A percentile compares a stretch with the other conserved stretches of the same genome.
These are phyloP conservation scores for Calonectria fujianensis DNA, from an alignment of 2,329 filamentous ascomycete genomes.

Conservation along the genomic window DNA sequence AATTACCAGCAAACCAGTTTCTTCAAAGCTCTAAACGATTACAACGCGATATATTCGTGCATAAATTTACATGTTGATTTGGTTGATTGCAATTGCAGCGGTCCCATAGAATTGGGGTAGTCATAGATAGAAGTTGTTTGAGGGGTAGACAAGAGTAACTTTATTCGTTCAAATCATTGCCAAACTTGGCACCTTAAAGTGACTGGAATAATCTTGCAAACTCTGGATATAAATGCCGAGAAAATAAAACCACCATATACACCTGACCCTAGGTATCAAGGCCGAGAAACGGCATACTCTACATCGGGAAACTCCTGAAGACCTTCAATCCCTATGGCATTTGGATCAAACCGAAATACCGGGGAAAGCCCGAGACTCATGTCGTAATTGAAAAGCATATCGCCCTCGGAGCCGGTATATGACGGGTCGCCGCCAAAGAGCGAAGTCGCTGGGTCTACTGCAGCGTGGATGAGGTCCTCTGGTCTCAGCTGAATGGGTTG, in stretches of 20 bases:
- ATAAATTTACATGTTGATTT: neutral
- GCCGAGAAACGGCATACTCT: slow-evolving; percentile 12
- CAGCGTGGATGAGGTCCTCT: slow-evolving; percentile 23
- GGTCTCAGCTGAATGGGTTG: neutral
- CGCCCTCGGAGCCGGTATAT: slow-evolving; percentile 36
- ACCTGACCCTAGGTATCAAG: neutral
- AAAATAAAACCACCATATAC: neutral
- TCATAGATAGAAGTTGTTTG: neutral
- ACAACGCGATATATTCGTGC: neutral
- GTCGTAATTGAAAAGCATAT: slow-evolving; percentile 50
- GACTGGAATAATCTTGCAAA: neutral
- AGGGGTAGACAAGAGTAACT: neutral
- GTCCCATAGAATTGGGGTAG: neutral
- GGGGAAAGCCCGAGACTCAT: slow-evolving; percentile 57
- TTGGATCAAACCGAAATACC: slow-evolving; percentile 54
- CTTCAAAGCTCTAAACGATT: slow-evolving; percentile 26
- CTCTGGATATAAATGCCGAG: neutral
- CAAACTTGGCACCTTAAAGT: neutral
- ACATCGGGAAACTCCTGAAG: slow-evolving; percentile 38
- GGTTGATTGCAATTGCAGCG: neutral
- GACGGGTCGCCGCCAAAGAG: slow-evolving; percentile 32
- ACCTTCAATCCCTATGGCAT: slow-evolving; percentile 42
- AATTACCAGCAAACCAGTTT: neutral
- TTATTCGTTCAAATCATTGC: neutral
- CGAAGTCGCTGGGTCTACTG: slow-evolving; percentile 18